A percentile compares a stretch with the other conserved stretches of the same genome.
Conservation (phyloP, 129 eudicot genomes). For the Centella asiatica region DNA sequence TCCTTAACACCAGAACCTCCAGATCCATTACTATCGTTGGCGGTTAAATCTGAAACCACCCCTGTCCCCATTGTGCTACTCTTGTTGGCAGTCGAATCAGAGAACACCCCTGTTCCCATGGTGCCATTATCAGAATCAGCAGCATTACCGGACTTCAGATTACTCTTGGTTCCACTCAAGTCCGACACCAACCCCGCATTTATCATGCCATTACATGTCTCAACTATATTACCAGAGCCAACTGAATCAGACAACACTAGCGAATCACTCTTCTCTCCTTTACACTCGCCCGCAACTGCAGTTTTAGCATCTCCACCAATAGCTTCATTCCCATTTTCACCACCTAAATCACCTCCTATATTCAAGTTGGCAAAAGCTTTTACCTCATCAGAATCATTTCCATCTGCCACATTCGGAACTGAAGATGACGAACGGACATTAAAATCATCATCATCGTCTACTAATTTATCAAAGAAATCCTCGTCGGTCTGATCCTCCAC, state of each 20-base stretch:
- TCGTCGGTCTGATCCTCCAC: conserved; percentile 95
- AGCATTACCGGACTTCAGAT: conserved; percentile 13
- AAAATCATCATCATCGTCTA: conserved; percentile 61
- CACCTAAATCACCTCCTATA: conserved; percentile 28
- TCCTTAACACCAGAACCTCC: conserved; percentile 56
- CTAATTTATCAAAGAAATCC: conserved; percentile 89
- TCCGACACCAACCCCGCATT: conserved; percentile 6
- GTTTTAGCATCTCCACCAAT: conserved; percentile 16
- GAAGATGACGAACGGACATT: conserved; percentile 24
- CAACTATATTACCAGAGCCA: conserved; percentile 24
- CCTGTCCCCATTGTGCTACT: conserved; percentile 18
- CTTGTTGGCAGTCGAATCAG: conserved; percentile 18
- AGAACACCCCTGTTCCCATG: conserved; percentile 10
- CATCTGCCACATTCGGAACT: conserved; percentile 17
- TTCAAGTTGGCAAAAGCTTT: conserved; percentile 69
- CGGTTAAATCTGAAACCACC: conserved; percentile 13
- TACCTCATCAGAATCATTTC: conserved; percentile 52
- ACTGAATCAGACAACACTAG: conserved; percentile 22
- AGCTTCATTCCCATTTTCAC: conserved; percentile 14
- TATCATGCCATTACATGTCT: conserved; percentile 14
- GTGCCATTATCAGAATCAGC: conserved; percentile 15
- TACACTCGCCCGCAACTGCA: conserved; percentile 3
- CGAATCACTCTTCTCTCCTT: conserved; percentile 11
- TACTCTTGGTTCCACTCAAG: background rate
- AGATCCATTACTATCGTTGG: conserved; percentile 25